A percentile compares a stretch with the other conserved stretches of the same genome.
Evolutionary conservation across 768 basidiomycete genomes (phyloP).

Genomic region (Leccinum imitatum): DNA sequence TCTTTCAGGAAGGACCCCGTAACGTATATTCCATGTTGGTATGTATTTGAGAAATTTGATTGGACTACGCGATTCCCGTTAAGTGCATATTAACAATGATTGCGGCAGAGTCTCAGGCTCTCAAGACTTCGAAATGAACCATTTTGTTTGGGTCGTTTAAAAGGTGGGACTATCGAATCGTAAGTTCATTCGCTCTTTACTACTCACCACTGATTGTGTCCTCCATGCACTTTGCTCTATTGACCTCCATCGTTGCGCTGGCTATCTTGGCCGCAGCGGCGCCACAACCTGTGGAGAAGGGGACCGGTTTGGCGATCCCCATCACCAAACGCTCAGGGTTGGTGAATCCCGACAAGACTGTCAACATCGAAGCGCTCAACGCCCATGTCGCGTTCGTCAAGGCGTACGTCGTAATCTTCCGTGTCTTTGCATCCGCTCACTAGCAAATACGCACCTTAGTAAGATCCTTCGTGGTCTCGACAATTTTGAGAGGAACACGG

Average conservation of each 20-base stretch:
- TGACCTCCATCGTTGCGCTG: conserved; percentile 6
- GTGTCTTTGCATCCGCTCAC: background rate
- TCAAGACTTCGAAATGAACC: background rate
- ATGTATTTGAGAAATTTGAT: background rate
- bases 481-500: conserved; percentile 6
- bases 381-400: conserved; percentile 1
- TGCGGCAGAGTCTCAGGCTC: background rate
- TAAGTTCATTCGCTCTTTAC: background rate
- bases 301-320: conserved; percentile 5
- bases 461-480: conserved; percentile 4
- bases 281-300: background rate
- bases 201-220: too few relatives aligned
- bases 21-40: too few relatives aligned
- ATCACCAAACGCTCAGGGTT: conserved; percentile 9
- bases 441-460: background rate
- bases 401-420: conserved; percentile 5
- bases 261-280: conserved; percentile 6
- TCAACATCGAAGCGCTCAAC: conserved; percentile 6
- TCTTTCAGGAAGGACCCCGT: background rate
- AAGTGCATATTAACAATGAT: background rate
- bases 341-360: conserved; percentile 8
- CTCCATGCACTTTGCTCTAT: background rate
- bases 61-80: background rate
- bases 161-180: background rate
- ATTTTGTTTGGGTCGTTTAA: background rate